Conservation (phyloP, 805 yeast genomes). For the Spathaspora arborariae region DNA sequence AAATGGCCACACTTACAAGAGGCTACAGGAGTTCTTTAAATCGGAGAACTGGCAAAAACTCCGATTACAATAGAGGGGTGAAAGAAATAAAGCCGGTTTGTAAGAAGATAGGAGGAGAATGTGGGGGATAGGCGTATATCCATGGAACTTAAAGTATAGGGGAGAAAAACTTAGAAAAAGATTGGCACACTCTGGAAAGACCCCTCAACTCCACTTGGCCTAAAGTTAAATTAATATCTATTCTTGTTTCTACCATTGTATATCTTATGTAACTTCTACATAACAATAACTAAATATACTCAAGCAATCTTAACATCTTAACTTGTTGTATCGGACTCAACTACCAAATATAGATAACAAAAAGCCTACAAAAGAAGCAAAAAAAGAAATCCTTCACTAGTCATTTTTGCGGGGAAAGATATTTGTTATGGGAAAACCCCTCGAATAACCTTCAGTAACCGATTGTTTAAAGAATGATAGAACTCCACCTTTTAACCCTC, state of each 20-base stretch:
- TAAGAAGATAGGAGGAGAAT: neutral
- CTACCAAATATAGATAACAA: neutral
- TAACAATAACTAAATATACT: neutral
- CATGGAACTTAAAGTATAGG: neutral
- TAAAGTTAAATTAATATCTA: neutral
- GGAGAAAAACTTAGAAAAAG: neutral
- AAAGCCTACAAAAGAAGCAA: neutral
- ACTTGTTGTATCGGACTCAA: neutral
- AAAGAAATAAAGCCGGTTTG: neutral
- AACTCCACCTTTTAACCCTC: neutral
- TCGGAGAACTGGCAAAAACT: too few relatives aligned
- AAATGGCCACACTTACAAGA: too few relatives aligned
- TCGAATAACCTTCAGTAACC: neutral
- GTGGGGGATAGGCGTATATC: neutral
- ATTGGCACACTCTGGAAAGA: neutral
- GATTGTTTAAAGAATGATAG: neutral
- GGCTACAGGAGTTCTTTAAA: too few relatives aligned
- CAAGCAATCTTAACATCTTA: neutral
- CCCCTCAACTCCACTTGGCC: neutral
- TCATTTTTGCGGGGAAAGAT: conserved; percentile 1
- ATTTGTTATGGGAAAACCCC: neutral
- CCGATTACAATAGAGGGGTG: too few relatives aligned
- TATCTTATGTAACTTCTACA: too few relatives aligned
- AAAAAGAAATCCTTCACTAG: neutral
- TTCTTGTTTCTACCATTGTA: neutral